These are phyloP conservation scores for Podospora tetraspora DNA, from an alignment of 495 filamentous ascomycete species.

Conservation along the genomic window DNA sequence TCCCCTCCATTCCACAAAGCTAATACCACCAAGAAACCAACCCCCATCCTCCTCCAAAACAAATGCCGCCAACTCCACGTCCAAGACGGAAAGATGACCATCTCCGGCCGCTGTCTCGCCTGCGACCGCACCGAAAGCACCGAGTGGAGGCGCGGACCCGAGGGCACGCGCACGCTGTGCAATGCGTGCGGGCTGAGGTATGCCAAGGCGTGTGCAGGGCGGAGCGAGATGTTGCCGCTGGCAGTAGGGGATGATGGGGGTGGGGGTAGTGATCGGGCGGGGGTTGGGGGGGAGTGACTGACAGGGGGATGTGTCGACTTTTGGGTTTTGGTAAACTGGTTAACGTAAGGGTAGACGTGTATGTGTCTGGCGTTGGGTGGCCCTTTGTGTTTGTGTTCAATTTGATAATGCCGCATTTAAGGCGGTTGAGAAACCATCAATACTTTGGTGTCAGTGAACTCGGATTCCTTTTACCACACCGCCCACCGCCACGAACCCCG, in stretches of 20 bases:
- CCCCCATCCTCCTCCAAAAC: neutral
- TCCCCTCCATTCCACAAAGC: neutral
- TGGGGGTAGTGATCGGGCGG: too few relatives aligned
- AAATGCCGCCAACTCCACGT: neutral
- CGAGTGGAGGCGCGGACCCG: slow-evolving; percentile 13
- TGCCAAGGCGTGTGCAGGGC: neutral
- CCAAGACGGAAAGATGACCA: slow-evolving; percentile 1
- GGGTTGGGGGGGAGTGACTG: too few relatives aligned
- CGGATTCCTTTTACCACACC: too few relatives aligned
- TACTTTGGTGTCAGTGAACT: too few relatives aligned
- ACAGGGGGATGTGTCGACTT: neutral
- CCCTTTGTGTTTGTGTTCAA: too few relatives aligned
- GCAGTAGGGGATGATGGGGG: neutral
- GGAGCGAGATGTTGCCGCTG: neutral
- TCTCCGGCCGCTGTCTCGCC: slow-evolving; percentile 4
- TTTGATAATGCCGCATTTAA: too few relatives aligned
- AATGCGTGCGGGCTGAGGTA: slow-evolving; percentile 11
- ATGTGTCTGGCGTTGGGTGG: neutral
- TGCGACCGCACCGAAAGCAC: slow-evolving; percentile 8
- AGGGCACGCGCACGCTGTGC: slow-evolving; percentile 11
- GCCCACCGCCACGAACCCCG: too few relatives aligned
- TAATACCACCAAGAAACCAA: neutral
- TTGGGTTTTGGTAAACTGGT: accelerated
- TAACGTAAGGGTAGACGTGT: neutral
- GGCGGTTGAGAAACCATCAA: too few relatives aligned